Conservation (phyloP, 345 rosid genomes). For the Triadica sebifera region DNA sequence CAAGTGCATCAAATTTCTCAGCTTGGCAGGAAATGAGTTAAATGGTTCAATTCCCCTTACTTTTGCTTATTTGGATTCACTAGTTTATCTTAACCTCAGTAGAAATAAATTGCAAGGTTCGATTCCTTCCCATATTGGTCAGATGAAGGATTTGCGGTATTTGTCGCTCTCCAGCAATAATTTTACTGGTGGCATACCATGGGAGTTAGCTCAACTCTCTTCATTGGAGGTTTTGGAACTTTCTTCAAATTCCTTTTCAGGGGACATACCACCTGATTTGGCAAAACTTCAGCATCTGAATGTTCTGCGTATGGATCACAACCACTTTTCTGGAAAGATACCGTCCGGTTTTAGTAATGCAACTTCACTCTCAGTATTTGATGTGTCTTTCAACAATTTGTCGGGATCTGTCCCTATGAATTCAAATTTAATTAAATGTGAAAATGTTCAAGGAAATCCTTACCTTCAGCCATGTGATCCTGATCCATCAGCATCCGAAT, state of each 20-base stretch:
- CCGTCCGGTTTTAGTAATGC: conserved; percentile 37
- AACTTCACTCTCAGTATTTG: conserved; percentile 42
- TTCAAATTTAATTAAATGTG: conserved; percentile 28
- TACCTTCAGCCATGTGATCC: conserved; percentile 35
- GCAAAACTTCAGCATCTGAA: conserved; percentile 40
- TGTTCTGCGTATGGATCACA: conserved; percentile 40
- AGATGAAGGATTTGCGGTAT: conserved; percentile 32
- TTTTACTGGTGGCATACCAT: conserved; percentile 42
- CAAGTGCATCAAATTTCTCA: conserved; percentile 36
- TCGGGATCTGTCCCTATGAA: conserved; percentile 46
- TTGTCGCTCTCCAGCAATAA: conserved; percentile 40
- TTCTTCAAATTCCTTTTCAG: conserved; percentile 41
- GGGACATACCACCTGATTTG: conserved; percentile 41
- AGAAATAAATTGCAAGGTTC: conserved; percentile 41
- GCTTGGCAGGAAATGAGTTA: conserved; percentile 35
- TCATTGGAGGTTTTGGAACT: conserved; percentile 48
- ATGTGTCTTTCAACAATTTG: conserved; percentile 55
- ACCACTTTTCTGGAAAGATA: conserved; percentile 42
- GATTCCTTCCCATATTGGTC: conserved; percentile 35
- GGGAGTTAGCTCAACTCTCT: conserved; percentile 33
- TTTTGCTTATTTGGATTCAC: conserved; percentile 31
- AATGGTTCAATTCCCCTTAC: conserved; percentile 38
- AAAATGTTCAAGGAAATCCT: conserved; percentile 41
- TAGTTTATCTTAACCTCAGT: conserved; percentile 42
- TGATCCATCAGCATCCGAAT: conserved; percentile 27